Percentiles rank a stretch among this genome's conserved stretches.
These are phyloP conservation scores for Nannochloris sp. DNA, from an alignment of 139 green algal genomes.

Conservation along the genomic window DNA sequence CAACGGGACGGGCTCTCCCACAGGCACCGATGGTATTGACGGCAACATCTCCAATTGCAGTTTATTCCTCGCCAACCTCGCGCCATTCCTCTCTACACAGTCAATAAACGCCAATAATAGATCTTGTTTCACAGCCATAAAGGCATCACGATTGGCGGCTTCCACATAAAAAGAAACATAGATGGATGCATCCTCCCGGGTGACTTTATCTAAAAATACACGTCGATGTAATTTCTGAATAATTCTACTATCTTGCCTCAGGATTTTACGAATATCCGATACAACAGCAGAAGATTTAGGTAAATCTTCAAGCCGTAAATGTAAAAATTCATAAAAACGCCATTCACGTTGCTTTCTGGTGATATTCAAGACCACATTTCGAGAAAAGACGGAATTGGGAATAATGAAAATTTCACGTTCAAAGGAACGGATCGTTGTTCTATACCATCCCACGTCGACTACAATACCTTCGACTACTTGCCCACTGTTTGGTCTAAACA, in stretches of 20 bases:
- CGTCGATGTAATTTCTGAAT: constrained; percentile 86
- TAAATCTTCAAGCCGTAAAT: constrained; percentile 41
- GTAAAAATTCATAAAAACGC: constrained; percentile 79
- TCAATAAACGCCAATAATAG: constrained; percentile 73
- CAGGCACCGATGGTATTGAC: not conserved
- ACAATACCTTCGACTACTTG: constrained; percentile 81
- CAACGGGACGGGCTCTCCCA: not conserved
- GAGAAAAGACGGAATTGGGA: constrained; percentile 74
- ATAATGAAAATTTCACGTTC: constrained; percentile 66
- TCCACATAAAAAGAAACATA: constrained; percentile 76
- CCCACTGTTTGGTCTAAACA: constrained; percentile 54
- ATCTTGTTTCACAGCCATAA: constrained; percentile 84
- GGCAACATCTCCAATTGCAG: constrained; percentile 29
- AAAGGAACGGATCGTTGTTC: constrained; percentile 75
- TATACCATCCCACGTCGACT: constrained; percentile 87
- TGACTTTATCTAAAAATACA: constrained; percentile 83
- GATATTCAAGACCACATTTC: constrained; percentile 87
- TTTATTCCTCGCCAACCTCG: constrained; percentile 50
- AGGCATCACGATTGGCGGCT: constrained; percentile 68
- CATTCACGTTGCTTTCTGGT: constrained; percentile 79
- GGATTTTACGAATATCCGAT: constrained; percentile 63
- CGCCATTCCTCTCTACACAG: constrained; percentile 73
- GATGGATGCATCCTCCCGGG: constrained; percentile 49
- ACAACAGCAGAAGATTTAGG: constrained; percentile 28
- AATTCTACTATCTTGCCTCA: constrained; percentile 60